Conservation (phyloP, 2,329 filamentous ascomycete genomes). For the Paraconiothyrium brasiliense region DNA sequence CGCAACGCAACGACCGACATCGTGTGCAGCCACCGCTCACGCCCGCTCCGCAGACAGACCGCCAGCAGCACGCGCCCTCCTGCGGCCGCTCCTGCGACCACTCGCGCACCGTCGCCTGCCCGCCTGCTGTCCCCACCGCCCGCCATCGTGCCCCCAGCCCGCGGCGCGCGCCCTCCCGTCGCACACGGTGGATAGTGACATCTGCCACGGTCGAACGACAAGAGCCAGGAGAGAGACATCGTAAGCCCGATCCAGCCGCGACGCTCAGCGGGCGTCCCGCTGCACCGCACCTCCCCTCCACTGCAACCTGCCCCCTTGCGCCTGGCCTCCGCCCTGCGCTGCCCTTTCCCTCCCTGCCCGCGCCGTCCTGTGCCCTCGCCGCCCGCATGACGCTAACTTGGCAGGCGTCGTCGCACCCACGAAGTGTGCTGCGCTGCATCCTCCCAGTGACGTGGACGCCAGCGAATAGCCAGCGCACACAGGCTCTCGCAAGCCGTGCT, state of each 20-base stretch:
- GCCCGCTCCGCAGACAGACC: slow-evolving; percentile 11
- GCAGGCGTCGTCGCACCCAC: slow-evolving; percentile 40
- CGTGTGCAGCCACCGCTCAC: slow-evolving; percentile 2
- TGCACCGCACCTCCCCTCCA: slow-evolving; percentile 7
- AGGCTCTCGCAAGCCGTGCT: slow-evolving; percentile 54
- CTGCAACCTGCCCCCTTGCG: slow-evolving; percentile 30
- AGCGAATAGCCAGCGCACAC: slow-evolving; percentile 56
- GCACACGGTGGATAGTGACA: slow-evolving; percentile 27
- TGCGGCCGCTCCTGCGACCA: slow-evolving; percentile 10
- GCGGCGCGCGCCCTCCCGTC: slow-evolving; percentile 19
- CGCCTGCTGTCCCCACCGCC: background rate
- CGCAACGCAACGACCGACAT: background rate
- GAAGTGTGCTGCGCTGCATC: slow-evolving; percentile 46
- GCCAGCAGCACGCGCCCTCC: slow-evolving; percentile 22
- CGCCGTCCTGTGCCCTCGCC: slow-evolving; percentile 4
- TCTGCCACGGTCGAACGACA: slow-evolving; percentile 16
- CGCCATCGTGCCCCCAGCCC: slow-evolving; percentile 7
- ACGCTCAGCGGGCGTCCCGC: background rate
- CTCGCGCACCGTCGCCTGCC: background rate
- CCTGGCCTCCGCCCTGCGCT: slow-evolving; percentile 33
- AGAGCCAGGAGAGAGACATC: background rate
- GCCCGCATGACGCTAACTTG: slow-evolving; percentile 48
- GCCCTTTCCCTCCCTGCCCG: slow-evolving; percentile 18
- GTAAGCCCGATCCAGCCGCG: background rate
- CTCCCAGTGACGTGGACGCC: slow-evolving; percentile 52